phyloP scores from a whole-genome alignment of 2,329 filamentous ascomycete species.

The Scorias spongiosa region DNA sequence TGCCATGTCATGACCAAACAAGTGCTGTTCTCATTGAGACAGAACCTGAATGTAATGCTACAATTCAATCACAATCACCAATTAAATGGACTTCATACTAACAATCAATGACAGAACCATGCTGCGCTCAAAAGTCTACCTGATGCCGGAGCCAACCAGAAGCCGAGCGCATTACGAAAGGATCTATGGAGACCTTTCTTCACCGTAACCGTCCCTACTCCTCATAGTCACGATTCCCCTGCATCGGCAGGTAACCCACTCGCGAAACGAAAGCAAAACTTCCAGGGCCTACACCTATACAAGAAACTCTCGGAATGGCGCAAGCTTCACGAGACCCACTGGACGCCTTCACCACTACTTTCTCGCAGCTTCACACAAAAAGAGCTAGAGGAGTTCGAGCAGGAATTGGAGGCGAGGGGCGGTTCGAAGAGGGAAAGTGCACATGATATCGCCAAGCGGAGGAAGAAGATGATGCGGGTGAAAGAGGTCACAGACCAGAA shows the following conservation, averaged over 20 bases:
- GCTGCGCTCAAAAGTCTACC: slow-evolving; percentile 41
- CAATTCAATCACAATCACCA: background rate
- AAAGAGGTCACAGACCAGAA: slow-evolving; percentile 49
- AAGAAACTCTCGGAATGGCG: slow-evolving; percentile 45
- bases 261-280: slow-evolving; percentile 18
- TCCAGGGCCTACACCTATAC: slow-evolving; percentile 39
- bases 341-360: slow-evolving; percentile 22
- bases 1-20: slow-evolving; percentile 47
- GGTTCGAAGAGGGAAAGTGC: slow-evolving; percentile 18
- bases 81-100: slow-evolving; percentile 1
- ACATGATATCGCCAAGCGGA: slow-evolving; percentile 17
- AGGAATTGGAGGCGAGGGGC: slow-evolving; percentile 19
- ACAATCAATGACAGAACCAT: slow-evolving; percentile 27
- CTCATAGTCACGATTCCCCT: background rate
- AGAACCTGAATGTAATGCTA: slow-evolving; percentile 35
- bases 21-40: slow-evolving; percentile 46
- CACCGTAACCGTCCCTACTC: slow-evolving; percentile 37
- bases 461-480: slow-evolving; percentile 33
- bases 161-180: slow-evolving; percentile 41
- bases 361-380: slow-evolving; percentile 23
- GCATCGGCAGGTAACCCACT: background rate
- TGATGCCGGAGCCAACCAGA: slow-evolving; percentile 49
- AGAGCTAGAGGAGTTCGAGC: slow-evolving; percentile 26
- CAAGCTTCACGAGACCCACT: slow-evolving; percentile 41
- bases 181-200: slow-evolving; percentile 49